A percentile compares a stretch with the other conserved stretches of the same genome.
These are phyloP conservation scores for Sporothrix variecibatus DNA, from an alignment of 2,329 filamentous ascomycete genomes.

Conservation along the genomic window DNA sequence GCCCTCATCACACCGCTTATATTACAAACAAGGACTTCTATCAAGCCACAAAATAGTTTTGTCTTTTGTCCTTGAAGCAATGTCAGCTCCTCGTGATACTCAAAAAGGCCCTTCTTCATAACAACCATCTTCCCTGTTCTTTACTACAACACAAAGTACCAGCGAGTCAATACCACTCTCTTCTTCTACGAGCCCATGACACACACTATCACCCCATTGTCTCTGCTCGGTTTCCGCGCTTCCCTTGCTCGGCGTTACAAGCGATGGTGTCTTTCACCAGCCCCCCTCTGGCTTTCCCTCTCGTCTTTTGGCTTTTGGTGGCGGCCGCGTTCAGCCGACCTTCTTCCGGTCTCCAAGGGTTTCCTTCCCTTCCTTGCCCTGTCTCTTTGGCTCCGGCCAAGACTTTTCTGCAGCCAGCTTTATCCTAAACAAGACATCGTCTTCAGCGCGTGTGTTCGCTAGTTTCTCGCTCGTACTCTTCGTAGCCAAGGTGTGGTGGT, in stretches of 20 bases:
- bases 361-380: neutral
- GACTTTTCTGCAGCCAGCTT: neutral
- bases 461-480: neutral
- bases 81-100: neutral
- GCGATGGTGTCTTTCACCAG: neutral
- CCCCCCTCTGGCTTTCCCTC: neutral
- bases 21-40: neutral
- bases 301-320: neutral
- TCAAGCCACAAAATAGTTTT: neutral
- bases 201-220: neutral
- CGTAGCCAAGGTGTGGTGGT: neutral
- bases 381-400: neutral
- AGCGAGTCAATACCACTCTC: neutral
- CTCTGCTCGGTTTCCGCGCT: neutral
- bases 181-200: neutral
- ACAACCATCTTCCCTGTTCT: neutral
- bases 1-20: neutral
- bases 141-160: neutral
- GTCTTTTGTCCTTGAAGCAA: neutral
- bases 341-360: neutral
- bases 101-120: neutral
- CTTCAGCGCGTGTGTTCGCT: neutral
- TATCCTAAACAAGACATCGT: constrained; percentile 1
- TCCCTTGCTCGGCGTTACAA: neutral
- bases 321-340: neutral